Conservation (phyloP, 768 basidiomycete species). For the Leucogyrophana mollusca region DNA sequence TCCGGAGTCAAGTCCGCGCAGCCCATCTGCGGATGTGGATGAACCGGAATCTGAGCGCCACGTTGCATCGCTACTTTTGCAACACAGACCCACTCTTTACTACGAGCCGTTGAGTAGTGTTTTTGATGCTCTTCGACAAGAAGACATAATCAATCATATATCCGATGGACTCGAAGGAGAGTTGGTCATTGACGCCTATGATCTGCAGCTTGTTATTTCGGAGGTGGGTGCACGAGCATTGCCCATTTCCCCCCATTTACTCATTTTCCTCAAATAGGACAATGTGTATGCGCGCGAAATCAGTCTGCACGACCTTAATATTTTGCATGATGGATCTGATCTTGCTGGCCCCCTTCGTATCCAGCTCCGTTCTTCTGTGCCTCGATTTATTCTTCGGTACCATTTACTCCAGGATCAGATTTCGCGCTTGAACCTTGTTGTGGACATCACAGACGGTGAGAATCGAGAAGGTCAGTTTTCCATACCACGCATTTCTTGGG, state of each 20-base stretch:
- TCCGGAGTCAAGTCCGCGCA: constrained; percentile 23
- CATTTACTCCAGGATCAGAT: constrained; percentile 62
- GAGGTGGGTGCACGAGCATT: too few relatives aligned
- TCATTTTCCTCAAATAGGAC: constrained; percentile 42
- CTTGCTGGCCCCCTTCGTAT: constrained; percentile 64
- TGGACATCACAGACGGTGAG: constrained; percentile 15
- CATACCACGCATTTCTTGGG: not conserved
- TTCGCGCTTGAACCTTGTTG: constrained; percentile 30
- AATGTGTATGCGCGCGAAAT: constrained; percentile 67
- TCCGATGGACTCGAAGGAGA: constrained; percentile 56
- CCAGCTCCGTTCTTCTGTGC: constrained; percentile 42
- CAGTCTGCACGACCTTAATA: constrained; percentile 69
- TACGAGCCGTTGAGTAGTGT: constrained; percentile 72
- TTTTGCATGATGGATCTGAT: constrained; percentile 65
- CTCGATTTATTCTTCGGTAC: constrained; percentile 69
- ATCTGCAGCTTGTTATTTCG: constrained; percentile 59
- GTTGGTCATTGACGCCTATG: constrained; percentile 68
- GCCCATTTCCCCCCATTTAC: not conserved
- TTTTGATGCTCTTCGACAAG: constrained; percentile 69
- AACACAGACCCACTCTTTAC: constrained; percentile 66
- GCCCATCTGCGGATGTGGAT: constrained; percentile 17
- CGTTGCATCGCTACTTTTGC: constrained; percentile 48
- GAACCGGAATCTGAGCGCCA: constrained; percentile 15
- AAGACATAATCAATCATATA: constrained; percentile 40
- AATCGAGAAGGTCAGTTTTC: constrained; percentile 18